A percentile compares a stretch with the other conserved stretches of the same genome.
These are phyloP conservation scores for Lipomyces spencermartinsiae DNA, from an alignment of 805 yeast genomes.

Conservation along the genomic window DNA sequence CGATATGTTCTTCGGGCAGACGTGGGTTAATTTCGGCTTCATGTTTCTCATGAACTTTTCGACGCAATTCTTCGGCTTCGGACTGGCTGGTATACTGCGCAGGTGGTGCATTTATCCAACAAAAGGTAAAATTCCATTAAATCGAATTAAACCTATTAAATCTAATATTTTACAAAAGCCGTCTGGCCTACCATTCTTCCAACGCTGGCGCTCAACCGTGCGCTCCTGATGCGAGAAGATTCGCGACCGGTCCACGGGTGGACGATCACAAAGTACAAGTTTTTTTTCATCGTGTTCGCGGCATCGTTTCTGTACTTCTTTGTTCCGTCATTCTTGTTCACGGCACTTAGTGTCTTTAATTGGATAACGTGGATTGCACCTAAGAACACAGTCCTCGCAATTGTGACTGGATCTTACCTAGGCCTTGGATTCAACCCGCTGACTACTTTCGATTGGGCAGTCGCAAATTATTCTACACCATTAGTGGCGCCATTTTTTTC, in stretches of 20 bases:
- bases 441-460: conserved; percentile 55
- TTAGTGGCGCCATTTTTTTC: conserved; percentile 49
- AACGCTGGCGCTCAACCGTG: conserved; percentile 56
- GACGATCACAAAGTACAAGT: conserved; percentile 60
- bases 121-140: background rate
- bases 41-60: conserved; percentile 60
- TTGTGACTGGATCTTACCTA: conserved; percentile 54
- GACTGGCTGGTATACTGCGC: conserved; percentile 69
- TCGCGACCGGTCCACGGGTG: conserved; percentile 62
- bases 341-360: conserved; percentile 61
- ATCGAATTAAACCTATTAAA: conserved; percentile 13
- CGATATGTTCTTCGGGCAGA: conserved; percentile 29
- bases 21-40: conserved; percentile 55
- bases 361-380: conserved; percentile 69
- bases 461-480: conserved; percentile 48
- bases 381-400: conserved; percentile 55
- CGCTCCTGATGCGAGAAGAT: conserved; percentile 52
- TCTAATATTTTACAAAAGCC: conserved; percentile 59
- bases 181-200: conserved; percentile 63
- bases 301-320: conserved; percentile 58
- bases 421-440: conserved; percentile 56
- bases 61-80: conserved; percentile 69
- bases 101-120: conserved; percentile 52
- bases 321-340: conserved; percentile 66
- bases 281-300: conserved; percentile 54